phyloP scores from a whole-genome alignment of 352 stramenopile genomes.

The Saprolegnia diclina region DNA sequence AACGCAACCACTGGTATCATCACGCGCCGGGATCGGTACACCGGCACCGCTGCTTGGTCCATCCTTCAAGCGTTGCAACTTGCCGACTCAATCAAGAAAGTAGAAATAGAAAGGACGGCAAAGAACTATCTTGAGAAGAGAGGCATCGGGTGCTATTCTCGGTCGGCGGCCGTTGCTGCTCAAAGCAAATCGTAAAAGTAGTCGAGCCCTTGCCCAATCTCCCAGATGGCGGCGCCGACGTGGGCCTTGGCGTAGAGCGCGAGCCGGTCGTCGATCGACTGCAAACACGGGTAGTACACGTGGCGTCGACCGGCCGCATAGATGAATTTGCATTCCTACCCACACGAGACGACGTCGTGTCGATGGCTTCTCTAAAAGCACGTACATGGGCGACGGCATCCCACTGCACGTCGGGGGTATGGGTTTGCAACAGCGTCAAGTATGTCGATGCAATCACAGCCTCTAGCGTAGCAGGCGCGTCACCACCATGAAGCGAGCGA shows the following conservation, averaged over 20 bases:
- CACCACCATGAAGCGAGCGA: not conserved
- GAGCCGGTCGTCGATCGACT: conserved; percentile 68
- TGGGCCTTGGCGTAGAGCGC: conserved; percentile 42
- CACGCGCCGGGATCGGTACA: too few species aligned
- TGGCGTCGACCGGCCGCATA: conserved; percentile 43
- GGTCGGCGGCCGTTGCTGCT: not conserved
- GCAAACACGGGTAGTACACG: conserved; percentile 76
- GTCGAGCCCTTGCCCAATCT: conserved; percentile 76
- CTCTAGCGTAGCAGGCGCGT: conserved; percentile 23
- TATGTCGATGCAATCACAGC: conserved; percentile 31
- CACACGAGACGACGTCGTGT: not conserved
- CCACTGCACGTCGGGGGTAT: conserved; percentile 29
- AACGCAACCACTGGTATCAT: too few species aligned
- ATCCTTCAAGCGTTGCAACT: too few species aligned
- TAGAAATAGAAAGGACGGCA: too few species aligned
- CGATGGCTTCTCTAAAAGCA: not conserved
- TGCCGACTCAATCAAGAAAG: too few species aligned
- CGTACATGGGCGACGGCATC: conserved; percentile 30
- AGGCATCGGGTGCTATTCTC: conserved; percentile 1
- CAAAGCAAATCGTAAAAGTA: conserved; percentile 73
- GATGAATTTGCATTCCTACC: conserved; percentile 58
- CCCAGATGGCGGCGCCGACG: conserved; percentile 61
- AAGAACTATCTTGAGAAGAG: too few species aligned
- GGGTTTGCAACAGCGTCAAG: conserved; percentile 24
- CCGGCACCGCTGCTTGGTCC: too few species aligned